Evolutionary conservation across 768 basidiomycete species (phyloP), one percentile per base, ranked within the genome.

Genomic region (Exsudoporus frostii): DNA sequence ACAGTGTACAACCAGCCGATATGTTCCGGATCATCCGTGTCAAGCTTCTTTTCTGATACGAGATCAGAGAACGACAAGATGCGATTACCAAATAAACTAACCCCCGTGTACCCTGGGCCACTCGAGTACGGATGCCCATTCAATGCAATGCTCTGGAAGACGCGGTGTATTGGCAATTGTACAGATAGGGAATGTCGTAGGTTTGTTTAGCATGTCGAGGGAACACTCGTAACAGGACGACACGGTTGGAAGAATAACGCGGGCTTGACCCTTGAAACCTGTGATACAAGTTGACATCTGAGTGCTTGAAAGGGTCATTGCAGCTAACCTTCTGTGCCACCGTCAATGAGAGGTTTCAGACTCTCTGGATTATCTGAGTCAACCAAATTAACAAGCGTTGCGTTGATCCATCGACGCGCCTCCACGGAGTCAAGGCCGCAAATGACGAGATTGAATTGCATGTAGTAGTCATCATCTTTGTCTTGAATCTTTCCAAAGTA

Each of bases 151-250:
- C 65, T 99, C 97, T 1, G 97, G 97, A 22, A 98, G 78, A 51
- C 97, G 90, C 25, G 97, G 97, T 0, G 97, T 99, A 67, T 98
- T 98, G 53, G 97, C 96, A 60, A 99, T 98, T 7, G 97, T 99
- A 67, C 97, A 99, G 50, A 99, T 98, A 2, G 97, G 97, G 69
- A 95, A 99, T 13, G 88, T 88, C 37, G 94, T 97, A 1, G 88
- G 95, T 57, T 98, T 98, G 72, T 97, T 98, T 48, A 98, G 82
- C 91, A 98, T 98, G 67, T 98, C 94, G 44, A 99, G 85, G 3
- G 92, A 92, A 68, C 97, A 99, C 70, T 99, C 97, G 63, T 98
- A 98, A 69, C 97, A 99, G 8, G 95, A 95, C 10, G 93, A 87
- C 52, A 98, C 81, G 1, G 92, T 92, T 1, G 97, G 97, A 15